Conservation (phyloP, 2,329 filamentous ascomycete genomes). For the Immersiporthe knoxdaviesiana region DNA sequence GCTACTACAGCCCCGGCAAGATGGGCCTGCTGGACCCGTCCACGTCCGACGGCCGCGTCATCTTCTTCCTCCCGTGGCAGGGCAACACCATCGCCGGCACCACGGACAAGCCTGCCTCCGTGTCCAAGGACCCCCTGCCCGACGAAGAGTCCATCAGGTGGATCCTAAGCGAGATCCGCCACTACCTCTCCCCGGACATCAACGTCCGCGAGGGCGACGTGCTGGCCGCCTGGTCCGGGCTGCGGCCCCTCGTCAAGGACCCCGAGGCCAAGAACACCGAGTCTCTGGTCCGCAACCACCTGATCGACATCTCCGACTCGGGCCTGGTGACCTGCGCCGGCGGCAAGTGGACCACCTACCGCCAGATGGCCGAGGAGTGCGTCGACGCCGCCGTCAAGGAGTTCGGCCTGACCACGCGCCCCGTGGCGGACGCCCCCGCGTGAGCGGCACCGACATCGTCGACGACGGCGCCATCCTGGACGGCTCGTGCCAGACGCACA, state of each 20-base stretch:
- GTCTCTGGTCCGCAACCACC: slow-evolving; percentile 80
- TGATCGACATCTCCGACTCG: slow-evolving; percentile 74
- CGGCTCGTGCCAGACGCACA: slow-evolving; percentile 75
- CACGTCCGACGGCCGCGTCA: slow-evolving; percentile 83
- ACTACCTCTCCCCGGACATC: slow-evolving; percentile 76
- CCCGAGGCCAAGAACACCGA: slow-evolving; percentile 82
- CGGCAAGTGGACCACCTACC: slow-evolving; percentile 88
- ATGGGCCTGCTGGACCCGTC: slow-evolving; percentile 83
- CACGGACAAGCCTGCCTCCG: slow-evolving; percentile 73
- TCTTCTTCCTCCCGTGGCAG: slow-evolving; percentile 88
- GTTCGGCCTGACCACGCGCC: slow-evolving; percentile 61
- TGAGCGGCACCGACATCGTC: slow-evolving; percentile 68
- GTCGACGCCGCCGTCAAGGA: slow-evolving; percentile 76
- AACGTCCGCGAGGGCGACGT: slow-evolving; percentile 75
- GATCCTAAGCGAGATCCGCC: slow-evolving; percentile 78
- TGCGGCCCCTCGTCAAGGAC: slow-evolving; percentile 79
- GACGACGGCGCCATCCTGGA: slow-evolving; percentile 74
- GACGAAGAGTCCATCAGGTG: slow-evolving; percentile 79
- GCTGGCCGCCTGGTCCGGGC: slow-evolving; percentile 77
- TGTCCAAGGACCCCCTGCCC: slow-evolving; percentile 71
- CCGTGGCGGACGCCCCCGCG: slow-evolving; percentile 61
- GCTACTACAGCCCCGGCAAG: slow-evolving; percentile 75
- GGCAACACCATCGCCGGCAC: slow-evolving; percentile 85
- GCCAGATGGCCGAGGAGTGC: slow-evolving; percentile 85
- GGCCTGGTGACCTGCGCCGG: slow-evolving; percentile 80